Conservation (phyloP, 169 alveolate genomes). For the Plasmodium relictum region DNA sequence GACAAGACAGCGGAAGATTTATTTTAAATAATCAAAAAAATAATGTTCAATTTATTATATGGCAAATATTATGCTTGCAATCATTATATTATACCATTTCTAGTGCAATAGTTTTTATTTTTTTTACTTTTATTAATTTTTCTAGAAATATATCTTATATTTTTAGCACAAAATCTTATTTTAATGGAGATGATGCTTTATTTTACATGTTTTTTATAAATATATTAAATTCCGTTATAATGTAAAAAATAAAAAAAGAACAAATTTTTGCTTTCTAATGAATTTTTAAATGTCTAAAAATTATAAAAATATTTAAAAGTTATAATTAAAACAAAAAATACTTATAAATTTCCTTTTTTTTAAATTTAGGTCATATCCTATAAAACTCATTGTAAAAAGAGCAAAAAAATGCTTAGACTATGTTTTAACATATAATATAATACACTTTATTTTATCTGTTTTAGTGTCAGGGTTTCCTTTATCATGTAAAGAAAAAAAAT, state of each 20-base stretch:
- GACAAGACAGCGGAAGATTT: constrained; percentile 4
- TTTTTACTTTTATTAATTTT: constrained; percentile 2
- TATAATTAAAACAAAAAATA: neutral
- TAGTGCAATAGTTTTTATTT: constrained; percentile 18
- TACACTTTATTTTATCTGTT: constrained; percentile 8
- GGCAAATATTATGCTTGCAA: constrained; percentile 39
- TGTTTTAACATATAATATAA: constrained; percentile 11
- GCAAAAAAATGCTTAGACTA: constrained; percentile 36
- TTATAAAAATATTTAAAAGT: neutral
- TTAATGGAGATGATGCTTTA: constrained; percentile 26
- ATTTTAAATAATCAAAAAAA: neutral
- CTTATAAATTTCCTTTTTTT: neutral
- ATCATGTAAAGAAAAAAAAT: constrained; percentile 5
- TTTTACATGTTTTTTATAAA: constrained; percentile 23
- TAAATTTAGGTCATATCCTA: constrained; percentile 5
- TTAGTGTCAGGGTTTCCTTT: constrained; percentile 5
- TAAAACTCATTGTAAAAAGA: constrained; percentile 16
- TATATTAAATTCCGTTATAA: constrained; percentile 24
- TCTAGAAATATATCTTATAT: constrained; percentile 17
- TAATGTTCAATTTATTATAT: constrained; percentile 16
- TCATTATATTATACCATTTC: constrained; percentile 15
- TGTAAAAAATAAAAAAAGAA: neutral
- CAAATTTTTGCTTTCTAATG: neutral
- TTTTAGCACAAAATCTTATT: constrained; percentile 24
- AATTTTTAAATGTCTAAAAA: neutral